Base-by-base conservation (phyloP, 2,329 filamentous ascomycete species). In the Calonectria pauciramosa region DNA sequence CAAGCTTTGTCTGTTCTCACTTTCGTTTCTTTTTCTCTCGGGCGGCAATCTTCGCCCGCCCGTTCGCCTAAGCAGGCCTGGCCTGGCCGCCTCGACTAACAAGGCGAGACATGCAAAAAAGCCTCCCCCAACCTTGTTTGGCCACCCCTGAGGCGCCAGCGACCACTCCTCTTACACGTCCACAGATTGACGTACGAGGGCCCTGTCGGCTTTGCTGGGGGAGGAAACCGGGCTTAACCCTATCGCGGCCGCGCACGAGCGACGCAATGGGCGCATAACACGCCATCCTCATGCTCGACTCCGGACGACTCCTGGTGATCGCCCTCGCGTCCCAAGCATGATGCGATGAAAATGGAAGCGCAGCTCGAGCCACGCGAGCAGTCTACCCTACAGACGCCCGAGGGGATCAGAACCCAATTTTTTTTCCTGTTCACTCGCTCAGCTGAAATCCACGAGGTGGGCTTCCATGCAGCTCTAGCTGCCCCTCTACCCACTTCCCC, bases 381-480 rank as follows among this genome's bases (percentile, higher is more conserved):
- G 2, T 9, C 44, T 80, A 80, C 79, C 77, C 76, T 80, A 78
- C 74, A 79, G 54, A 23, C 18, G 34, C 60, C 63, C 18, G 26
- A 8, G 18, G 28, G 28, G 49, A 38, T 26, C 13, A 36, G 49
- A 41, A n/a, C 28, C 54, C 28, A 63, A 36, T 63, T 70, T 63
- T 38, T 51, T 38, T 70, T 64, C 30, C 20, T 70, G 51, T 38
- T 54, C 18, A 51, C 56, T 65, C 59, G 23, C 36, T 38, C 64
- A 77, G 72, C 72, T 72, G 71, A 76, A 73, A 73, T 67, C 79
- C 79, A 80, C 76, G 76, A 78, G 79, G 77, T 79, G 76, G 73
- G 70, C 72, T 77, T 80, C 79, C 73, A 72, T 77, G 79, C 77
- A 78, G 71, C 77, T 75, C 72, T 80, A 80, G 77, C 72, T 72